These are phyloP conservation scores for Stevia rebaudiana DNA, from an alignment of 140 eudicot species.

Conservation along the genomic window DNA sequence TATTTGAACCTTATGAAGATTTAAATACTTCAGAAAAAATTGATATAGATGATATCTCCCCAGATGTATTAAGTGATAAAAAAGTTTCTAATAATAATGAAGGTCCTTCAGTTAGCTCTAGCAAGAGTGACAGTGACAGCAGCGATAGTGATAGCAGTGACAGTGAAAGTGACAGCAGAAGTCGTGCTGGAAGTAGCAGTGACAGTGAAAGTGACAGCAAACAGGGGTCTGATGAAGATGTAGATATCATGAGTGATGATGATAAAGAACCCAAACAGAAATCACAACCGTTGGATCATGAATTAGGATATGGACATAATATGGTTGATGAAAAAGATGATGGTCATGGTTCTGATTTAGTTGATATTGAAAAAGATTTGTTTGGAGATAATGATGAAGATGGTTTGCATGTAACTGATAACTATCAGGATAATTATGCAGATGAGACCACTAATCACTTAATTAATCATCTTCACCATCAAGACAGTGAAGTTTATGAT, in stretches of 20 bases:
- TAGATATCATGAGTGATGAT: constrained; percentile 94
- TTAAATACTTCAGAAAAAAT: constrained; percentile 35
- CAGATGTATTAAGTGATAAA: constrained; percentile 49
- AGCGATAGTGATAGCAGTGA: constrained; percentile 63
- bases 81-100: constrained; percentile 40
- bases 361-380: constrained; percentile 57
- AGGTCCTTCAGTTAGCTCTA: constrained; percentile 44
- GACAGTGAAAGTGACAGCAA: constrained; percentile 92
- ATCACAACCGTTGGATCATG: constrained; percentile 28
- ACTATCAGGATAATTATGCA: constrained; percentile 35
- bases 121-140: constrained; percentile 65
- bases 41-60: constrained; percentile 44
- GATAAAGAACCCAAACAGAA: constrained; percentile 58
- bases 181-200: constrained; percentile 66
- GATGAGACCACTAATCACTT: constrained; percentile 28
- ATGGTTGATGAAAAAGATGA: constrained; percentile 43
- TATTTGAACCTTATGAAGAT: constrained; percentile 40
- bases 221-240: constrained; percentile 89
- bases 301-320: constrained; percentile 31
- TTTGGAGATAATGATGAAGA: constrained; percentile 39
- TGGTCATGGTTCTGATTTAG: constrained; percentile 41
- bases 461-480: constrained; percentile 24
- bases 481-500: constrained; percentile 25
- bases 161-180: constrained; percentile 70
- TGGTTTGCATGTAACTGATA: constrained; percentile 28